These are phyloP conservation scores for Xylariales sp. DNA, from an alignment of 2,329 filamentous ascomycete genomes.

Conservation along the genomic window DNA sequence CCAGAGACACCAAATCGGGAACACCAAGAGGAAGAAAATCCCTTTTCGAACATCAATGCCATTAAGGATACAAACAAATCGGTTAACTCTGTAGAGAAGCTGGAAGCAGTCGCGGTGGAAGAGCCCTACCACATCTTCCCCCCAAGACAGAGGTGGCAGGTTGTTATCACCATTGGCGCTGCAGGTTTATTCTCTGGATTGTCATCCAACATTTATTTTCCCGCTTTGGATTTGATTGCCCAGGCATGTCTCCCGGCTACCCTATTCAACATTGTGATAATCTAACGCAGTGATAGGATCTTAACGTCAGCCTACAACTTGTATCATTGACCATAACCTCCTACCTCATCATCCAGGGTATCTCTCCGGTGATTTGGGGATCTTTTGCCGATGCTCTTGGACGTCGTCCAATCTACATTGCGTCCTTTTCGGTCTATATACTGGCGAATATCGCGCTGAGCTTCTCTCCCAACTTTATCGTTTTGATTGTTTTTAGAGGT, in stretches of 20 bases:
- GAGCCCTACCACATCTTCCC: constrained; percentile 31
- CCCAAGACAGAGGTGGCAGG: constrained; percentile 35
- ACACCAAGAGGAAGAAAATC: background rate
- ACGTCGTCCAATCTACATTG: constrained; percentile 38
- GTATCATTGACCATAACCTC: constrained; percentile 38
- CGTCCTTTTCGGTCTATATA: constrained; percentile 42
- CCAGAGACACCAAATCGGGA: background rate
- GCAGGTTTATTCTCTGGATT: constrained; percentile 49
- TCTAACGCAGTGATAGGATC: constrained; percentile 16
- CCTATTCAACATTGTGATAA: background rate
- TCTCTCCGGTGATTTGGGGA: constrained; percentile 44
- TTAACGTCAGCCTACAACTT: constrained; percentile 23
- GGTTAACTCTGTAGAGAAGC: background rate
- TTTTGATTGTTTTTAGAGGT: constrained; percentile 39
- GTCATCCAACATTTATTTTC: constrained; percentile 48
- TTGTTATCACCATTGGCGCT: constrained; percentile 43
- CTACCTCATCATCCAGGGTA: constrained; percentile 47
- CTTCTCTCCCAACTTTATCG: constrained; percentile 35
- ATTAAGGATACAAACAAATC: background rate
- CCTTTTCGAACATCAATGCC: background rate
- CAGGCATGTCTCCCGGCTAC: constrained; percentile 15
- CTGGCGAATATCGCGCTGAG: constrained; percentile 41
- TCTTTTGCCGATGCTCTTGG: constrained; percentile 43
- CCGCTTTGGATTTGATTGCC: constrained; percentile 35
- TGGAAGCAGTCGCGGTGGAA: background rate